Percentiles rank a stretch among this genome's conserved stretches.
These are phyloP conservation scores for Talaromyces funiculosus DNA, from an alignment of 2,329 filamentous ascomycete species.

Conservation along the genomic window DNA sequence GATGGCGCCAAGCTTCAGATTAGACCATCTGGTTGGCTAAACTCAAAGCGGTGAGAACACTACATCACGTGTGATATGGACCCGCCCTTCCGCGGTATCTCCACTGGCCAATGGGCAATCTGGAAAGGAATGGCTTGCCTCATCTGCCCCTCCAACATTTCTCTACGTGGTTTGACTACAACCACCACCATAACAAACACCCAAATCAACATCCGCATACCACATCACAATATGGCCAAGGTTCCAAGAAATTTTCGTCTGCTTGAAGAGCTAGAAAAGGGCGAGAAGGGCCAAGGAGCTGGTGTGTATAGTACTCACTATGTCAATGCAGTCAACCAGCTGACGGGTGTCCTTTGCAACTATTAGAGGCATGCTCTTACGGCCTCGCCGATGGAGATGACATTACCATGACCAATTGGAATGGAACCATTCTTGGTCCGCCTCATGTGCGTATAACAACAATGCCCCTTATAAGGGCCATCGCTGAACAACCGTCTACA, in stretches of 20 bases:
- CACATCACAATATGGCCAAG: slow-evolving; percentile 50
- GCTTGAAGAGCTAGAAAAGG: slow-evolving; percentile 96
- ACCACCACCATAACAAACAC: not conserved
- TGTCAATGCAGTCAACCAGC: not conserved
- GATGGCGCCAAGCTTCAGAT: slow-evolving; percentile 1
- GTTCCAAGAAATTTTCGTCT: slow-evolving; percentile 94
- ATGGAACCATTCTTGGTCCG: slow-evolving; percentile 92
- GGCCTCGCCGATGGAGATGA: slow-evolving; percentile 92
- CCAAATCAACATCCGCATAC: not conserved
- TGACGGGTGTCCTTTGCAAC: not conserved
- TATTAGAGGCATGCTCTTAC: slow-evolving; percentile 87
- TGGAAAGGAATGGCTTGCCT: not conserved
- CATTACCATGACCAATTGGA: slow-evolving; percentile 97
- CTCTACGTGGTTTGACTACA: not conserved
- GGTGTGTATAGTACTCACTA: slow-evolving; percentile 40
- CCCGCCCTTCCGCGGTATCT: not conserved
- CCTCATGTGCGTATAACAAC: slow-evolving; percentile 66
- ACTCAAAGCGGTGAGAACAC: not conserved
- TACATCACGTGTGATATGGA: not conserved
- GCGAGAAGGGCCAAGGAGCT: slow-evolving; percentile 93
- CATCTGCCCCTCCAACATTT: slow-evolving; percentile 13
- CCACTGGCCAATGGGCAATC: slow-evolving; percentile 5
- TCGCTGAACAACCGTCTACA: slow-evolving; percentile 31
- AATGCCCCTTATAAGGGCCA: not conserved
- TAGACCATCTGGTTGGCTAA: not conserved